Conservation (phyloP, 2,329 filamentous ascomycete species). For the Exophiala oligosperma region DNA sequence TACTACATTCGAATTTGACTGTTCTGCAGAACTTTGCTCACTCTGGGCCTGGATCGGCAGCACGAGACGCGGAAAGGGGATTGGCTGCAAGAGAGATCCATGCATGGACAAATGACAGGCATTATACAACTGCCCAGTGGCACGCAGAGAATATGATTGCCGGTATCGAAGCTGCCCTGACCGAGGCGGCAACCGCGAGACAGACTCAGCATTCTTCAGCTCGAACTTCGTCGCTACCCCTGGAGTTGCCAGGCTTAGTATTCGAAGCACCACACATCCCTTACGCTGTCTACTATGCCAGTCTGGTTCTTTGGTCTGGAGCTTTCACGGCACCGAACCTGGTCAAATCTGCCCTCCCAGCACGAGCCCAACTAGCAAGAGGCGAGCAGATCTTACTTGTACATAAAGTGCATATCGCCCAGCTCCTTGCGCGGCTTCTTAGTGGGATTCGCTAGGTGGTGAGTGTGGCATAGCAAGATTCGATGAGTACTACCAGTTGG, state of each 20-base stretch:
- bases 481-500: too few relatives aligned
- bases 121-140: conserved; percentile 14
- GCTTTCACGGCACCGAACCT: neutral
- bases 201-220: neutral
- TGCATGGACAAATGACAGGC: conserved; percentile 7
- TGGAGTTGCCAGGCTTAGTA: conserved; percentile 2
- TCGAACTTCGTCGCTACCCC: too few relatives aligned
- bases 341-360: neutral
- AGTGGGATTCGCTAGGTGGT: conserved; percentile 1
- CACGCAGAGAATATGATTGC: conserved; percentile 14
- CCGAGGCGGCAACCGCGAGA: neutral
- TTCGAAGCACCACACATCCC: conserved; percentile 16
- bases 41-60: conserved; percentile 9
- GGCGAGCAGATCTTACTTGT: conserved; percentile 9
- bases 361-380: conserved; percentile 5
- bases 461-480: neutral
- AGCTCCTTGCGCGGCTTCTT: conserved; percentile 10
- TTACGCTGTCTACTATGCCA: conserved; percentile 14
- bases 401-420: conserved; percentile 14
- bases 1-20: conserved; percentile 13
- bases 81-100: conserved; percentile 3
- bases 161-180: conserved; percentile 3
- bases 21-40: conserved; percentile 17
- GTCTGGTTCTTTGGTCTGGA: conserved; percentile 13
- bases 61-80: conserved; percentile 11